Evolutionary conservation across 352 stramenopile species (phyloP), one percentile per base, ranked within the genome.

Genomic region (Phytophthora foliorum): DNA sequence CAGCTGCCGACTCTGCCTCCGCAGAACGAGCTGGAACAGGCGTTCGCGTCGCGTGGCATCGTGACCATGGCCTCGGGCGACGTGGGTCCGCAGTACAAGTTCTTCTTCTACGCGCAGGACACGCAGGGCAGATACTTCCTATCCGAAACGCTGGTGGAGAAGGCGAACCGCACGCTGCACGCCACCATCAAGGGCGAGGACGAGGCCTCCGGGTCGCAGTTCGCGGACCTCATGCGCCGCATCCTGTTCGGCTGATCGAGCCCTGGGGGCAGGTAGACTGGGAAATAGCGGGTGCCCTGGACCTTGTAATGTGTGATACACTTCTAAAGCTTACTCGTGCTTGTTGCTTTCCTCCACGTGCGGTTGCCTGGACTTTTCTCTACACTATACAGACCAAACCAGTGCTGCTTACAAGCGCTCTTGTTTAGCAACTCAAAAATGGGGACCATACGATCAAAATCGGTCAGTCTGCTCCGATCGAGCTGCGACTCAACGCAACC

Each of bases 61-160:
- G 73, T 93, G 60, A 94, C 87, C 29, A 94, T 94, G 84, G 84
- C 87, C 13, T 92, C 87, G 25, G 84, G 87, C 11, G 87, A 94
- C 61, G 85, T 94, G 16, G 87, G 87, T 4, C 74, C 80, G 39
- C 87, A 94, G 73, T 90, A 86, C 78, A 94, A 94, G 67, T 94
- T 94, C 54, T 94, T 94, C 72, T 94, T 93, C 63, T 93, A 92
- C 68, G 84, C 84, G 27, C 87, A 94, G 67, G 84, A 93, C 67
- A 72, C 69, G 14, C 74, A 84, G 29, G 81, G 82, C 10, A 63
- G 73, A 9, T 88, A 84, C 48, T 94, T 89, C 58, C 60, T 94
- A 51, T 79, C 86, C 25, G 87, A 94, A 66, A 91, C 84, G 54
- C 56, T 94, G 16, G 75, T 94, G 14, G 83, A 92, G 36, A 94